Evolutionary conservation across 2,329 filamentous ascomycete species (phyloP), one percentile per base, ranked within the genome.

Genomic region (Talaromyces sp.): DNA sequence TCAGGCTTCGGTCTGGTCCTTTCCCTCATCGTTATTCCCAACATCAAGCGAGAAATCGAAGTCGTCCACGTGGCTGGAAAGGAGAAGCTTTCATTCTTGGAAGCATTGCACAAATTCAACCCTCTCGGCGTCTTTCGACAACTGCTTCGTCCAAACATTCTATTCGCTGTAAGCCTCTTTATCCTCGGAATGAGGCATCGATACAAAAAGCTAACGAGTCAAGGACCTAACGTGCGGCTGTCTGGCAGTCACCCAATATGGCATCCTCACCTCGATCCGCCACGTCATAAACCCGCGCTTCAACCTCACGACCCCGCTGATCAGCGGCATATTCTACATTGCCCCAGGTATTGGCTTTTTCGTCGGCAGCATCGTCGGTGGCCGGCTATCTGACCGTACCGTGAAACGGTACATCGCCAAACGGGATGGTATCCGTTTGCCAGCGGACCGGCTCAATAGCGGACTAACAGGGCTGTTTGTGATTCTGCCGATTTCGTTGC

Each of bases 231-330:
- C 74, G 1, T 76, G 74, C 58, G 74, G 74, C 54, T 66, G 76
- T 21, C 78, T 92, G 2, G 83, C 91, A 6, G 91, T 87, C 83
- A 91, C 92, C 73, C 90, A 91, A 72, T 90, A 90, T 73, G 81
- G 80, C 1, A 79, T 89, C 1, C 80, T 89, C 11, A 89, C 88
- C 0, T 86, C 85, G 0, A 88, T 90, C 61, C 86, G 89, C 18
- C 88, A 89, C 67, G 83, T 91, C 14, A 81, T 92, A 58, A 91
- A 91, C 69, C 89, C 89, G 0, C 86, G 88, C 25, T 92, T 92
- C 77, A 75, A 86, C 60, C 80, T 92, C 8, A 84, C 84, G 0
- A 80, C 84, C 0, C 88, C 88, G 0, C 80, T 91, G 8, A 82
- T 90, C 67, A 84, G 82, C 1, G 88, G 88, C 0, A 81, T 92